A percentile compares a stretch with the other conserved stretches of the same genome.
These are phyloP conservation scores for Begonia fuchsioides DNA, from an alignment of 306 rosid genomes.

Conservation along the genomic window DNA sequence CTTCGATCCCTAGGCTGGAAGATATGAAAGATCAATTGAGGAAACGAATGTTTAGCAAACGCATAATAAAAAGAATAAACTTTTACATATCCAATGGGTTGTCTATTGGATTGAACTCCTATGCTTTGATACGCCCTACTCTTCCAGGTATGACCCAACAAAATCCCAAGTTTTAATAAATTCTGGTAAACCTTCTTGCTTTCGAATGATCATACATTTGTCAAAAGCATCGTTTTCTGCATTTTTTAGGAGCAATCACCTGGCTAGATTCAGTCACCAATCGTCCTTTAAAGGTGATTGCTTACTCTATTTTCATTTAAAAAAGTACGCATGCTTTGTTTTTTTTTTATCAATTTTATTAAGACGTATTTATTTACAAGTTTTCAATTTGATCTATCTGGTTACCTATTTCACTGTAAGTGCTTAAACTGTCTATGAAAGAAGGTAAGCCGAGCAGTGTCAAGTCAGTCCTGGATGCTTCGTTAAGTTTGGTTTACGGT, in stretches of 20 bases:
- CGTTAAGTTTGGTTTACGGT: no score
- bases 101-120: conserved; percentile 56
- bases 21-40: conserved; percentile 86
- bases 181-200: no score
- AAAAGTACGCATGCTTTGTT: conserved; percentile 1
- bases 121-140: conserved; percentile 83
- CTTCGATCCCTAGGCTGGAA: conserved; percentile 43
- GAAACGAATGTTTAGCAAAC: conserved; percentile 84
- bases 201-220: neutral
- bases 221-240: conserved; percentile 3
- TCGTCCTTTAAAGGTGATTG: conserved; percentile 70
- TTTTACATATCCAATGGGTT: conserved; percentile 52
- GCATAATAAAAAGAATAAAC: conserved; percentile 46
- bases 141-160: conserved; percentile 34
- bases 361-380: no score
- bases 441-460: no score
- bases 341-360: neutral
- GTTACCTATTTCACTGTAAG: no score
- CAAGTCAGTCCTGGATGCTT: no score
- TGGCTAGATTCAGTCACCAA: conserved; percentile 95
- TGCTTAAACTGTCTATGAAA: no score
- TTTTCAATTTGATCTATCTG: no score
- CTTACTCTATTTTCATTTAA: neutral
- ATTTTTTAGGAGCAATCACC: conserved; percentile 54
- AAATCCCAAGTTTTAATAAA: no score